Evolutionary conservation across 2,329 filamentous ascomycete genomes (phyloP), one percentile per base, ranked within the genome.

Genomic region (Aspergillus aculeatus): DNA sequence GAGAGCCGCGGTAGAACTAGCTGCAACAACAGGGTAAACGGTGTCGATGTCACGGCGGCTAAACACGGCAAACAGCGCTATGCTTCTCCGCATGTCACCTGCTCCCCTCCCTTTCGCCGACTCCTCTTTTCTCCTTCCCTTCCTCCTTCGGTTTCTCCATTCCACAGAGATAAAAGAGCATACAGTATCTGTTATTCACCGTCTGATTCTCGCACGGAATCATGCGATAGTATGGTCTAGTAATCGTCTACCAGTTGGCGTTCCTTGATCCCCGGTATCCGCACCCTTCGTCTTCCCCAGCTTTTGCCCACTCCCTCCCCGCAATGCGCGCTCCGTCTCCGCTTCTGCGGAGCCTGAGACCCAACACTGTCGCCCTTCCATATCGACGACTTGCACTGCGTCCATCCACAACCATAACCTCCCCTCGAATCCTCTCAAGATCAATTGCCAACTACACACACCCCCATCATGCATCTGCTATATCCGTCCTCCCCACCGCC

Each of bases 401-500:
- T 52, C 60, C 29, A 51, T 60, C 31, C 47, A 60, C 38, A 12
- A 49, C 35, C 48, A 61, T 51, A 51, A 29, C 49, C 47, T 50
- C 26, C 59, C 24, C 50, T 19, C 52, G 59, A 38, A 68, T 60
- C 38, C 31, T 62, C 1, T 66, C 64, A 16, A 69, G 83, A 56
- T 69, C 79, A 57, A 82, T 90, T 67, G 89, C 93, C 60, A 92
- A 86, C 48, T 93, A 96, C 75, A 91, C 89, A 9, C 86, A 92
- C 62, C 85, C 88, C 2, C 87, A 92, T 75, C 92, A 96, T 79
- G 91, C 92, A 38, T 85, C 86, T 63, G 89, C 92, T 57, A 88
- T 97, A 63, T 96, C 93, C 6, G 83, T 91, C 48, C 81, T 98
- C 35, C 89, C 87, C 62, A 91, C 86, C 41, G 80, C 83, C 49